Percentiles rank a stretch among this genome's conserved stretches.
These are phyloP conservation scores for Lantana camara DNA, from an alignment of 257 asterid species.

Conservation along the genomic window DNA sequence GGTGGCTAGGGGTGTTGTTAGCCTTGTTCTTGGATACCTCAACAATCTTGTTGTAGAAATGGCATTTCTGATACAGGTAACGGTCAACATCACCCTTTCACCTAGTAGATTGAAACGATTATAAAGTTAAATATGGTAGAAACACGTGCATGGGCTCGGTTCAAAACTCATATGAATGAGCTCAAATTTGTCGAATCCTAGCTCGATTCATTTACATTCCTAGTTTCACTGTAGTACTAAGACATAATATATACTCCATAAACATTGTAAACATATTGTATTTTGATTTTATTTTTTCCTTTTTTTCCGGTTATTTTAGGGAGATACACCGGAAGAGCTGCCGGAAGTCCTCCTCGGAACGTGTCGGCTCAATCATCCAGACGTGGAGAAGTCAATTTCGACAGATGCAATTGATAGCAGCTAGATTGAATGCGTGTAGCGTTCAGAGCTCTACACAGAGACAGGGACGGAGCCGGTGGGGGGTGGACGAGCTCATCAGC, in stretches of 20 bases:
- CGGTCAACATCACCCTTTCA: not conserved
- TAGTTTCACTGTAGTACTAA: too few species aligned
- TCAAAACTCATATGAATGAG: too few species aligned
- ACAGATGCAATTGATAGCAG: conserved; percentile 36
- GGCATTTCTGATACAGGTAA: conserved; percentile 95
- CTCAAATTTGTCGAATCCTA: too few species aligned
- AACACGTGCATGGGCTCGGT: too few species aligned
- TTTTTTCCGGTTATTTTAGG: conserved; percentile 42
- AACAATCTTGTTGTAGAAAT: conserved; percentile 84
- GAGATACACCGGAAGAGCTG: conserved; percentile 80
- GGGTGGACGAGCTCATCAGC: too few species aligned
- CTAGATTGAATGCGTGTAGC: conserved; percentile 3
- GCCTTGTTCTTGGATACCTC: conserved; percentile 90
- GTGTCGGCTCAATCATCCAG: conserved; percentile 85
- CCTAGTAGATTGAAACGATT: too few species aligned
- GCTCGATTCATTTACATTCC: too few species aligned
- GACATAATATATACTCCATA: too few species aligned
- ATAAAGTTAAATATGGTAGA: too few species aligned
- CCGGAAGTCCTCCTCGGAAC: conserved; percentile 85
- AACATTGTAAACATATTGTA: too few species aligned
- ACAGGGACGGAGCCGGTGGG: too few species aligned
- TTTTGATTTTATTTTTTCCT: not conserved
- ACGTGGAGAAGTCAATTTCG: conserved; percentile 61
- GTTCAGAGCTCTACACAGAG: not conserved
- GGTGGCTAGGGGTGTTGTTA: conserved; percentile 83